phyloP scores from a whole-genome alignment of 495 filamentous ascomycete species.

The Penicillium angulare region DNA sequence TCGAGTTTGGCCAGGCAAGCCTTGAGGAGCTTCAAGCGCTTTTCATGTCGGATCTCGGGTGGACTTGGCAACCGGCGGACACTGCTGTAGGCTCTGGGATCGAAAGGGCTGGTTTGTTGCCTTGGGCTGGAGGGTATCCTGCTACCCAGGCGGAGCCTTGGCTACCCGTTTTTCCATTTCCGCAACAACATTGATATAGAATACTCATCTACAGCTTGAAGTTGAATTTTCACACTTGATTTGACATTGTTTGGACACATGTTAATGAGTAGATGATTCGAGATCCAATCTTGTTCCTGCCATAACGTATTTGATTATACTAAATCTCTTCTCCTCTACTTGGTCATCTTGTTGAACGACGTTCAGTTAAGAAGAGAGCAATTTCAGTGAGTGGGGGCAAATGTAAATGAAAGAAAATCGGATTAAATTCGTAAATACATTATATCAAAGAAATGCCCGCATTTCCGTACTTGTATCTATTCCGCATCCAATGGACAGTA shows the following conservation, averaged over 20 bases:
- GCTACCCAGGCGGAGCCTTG: slow-evolving; percentile 22
- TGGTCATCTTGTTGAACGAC: too few species aligned
- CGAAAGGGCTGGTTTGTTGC: slow-evolving; percentile 24
- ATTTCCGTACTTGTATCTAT: slow-evolving; percentile 34
- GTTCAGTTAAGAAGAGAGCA: too few species aligned
- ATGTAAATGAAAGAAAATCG: too few species aligned
- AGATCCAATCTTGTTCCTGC: too few species aligned
- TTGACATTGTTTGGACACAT: too few species aligned
- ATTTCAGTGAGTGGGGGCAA: too few species aligned
- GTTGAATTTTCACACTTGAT: too few species aligned
- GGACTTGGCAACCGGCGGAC: slow-evolving; percentile 36
- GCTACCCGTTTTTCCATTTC: slow-evolving; percentile 30
- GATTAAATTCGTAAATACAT: neutral
- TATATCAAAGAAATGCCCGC: neutral
- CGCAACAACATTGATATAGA: slow-evolving; percentile 12
- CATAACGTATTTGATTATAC: too few species aligned
- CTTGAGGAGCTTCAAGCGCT: slow-evolving; percentile 28
- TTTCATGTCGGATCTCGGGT: slow-evolving; percentile 34
- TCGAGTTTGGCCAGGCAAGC: slow-evolving; percentile 13
- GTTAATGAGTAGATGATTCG: too few species aligned
- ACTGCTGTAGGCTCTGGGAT: slow-evolving; percentile 30
- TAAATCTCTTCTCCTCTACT: too few species aligned
- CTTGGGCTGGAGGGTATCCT: slow-evolving; percentile 30
- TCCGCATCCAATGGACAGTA: slow-evolving; percentile 64
- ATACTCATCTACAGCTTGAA: too few species aligned